Percentiles rank a stretch among this genome's conserved stretches.
Evolutionary conservation across 2,329 filamentous ascomycete species (phyloP).

Genomic region (Neospermospora avenae): DNA sequence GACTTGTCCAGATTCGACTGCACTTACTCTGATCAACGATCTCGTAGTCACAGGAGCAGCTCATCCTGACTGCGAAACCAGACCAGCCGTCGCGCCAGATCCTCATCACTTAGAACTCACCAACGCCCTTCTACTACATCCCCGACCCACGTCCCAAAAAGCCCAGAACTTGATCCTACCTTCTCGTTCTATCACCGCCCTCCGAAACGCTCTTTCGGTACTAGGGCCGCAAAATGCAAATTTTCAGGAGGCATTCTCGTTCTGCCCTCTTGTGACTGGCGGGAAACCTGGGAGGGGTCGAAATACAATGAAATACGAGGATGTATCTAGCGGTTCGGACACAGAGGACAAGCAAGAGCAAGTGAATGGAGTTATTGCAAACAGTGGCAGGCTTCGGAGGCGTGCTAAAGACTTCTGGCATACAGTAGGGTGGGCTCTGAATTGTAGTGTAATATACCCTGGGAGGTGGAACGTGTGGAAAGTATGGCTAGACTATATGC

Average conservation of each 20-base stretch:
- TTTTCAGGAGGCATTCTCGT: conserved; percentile 69
- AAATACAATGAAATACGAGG: conserved; percentile 34
- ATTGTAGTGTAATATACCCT: conserved; percentile 72
- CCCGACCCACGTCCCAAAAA: conserved; percentile 71
- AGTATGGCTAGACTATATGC: conserved; percentile 74
- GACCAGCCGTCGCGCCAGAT: conserved; percentile 61
- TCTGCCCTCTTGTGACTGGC: conserved; percentile 39
- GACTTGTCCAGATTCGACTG: conserved; percentile 46
- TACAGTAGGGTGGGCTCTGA: conserved; percentile 87
- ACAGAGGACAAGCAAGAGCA: conserved; percentile 44
- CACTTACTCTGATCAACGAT: conserved; percentile 61
- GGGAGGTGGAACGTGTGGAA: conserved; percentile 80
- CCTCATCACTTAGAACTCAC: conserved; percentile 72
- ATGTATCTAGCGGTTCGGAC: conserved; percentile 42
- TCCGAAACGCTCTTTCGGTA: conserved; percentile 62
- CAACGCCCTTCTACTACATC: conserved; percentile 80
- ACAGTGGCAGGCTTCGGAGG: conserved; percentile 65
- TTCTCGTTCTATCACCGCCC: conserved; percentile 64
- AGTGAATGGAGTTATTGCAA: conserved; percentile 58
- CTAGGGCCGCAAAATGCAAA: conserved; percentile 69
- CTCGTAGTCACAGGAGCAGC: conserved; percentile 53
- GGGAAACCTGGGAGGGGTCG: conserved; percentile 30
- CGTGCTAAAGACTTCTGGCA: conserved; percentile 87
- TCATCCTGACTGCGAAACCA: conserved; percentile 35
- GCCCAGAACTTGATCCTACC: conserved; percentile 60